Evolutionary conservation across 306 rosid genomes (phyloP).

Genomic region (Senna siamea): DNA sequence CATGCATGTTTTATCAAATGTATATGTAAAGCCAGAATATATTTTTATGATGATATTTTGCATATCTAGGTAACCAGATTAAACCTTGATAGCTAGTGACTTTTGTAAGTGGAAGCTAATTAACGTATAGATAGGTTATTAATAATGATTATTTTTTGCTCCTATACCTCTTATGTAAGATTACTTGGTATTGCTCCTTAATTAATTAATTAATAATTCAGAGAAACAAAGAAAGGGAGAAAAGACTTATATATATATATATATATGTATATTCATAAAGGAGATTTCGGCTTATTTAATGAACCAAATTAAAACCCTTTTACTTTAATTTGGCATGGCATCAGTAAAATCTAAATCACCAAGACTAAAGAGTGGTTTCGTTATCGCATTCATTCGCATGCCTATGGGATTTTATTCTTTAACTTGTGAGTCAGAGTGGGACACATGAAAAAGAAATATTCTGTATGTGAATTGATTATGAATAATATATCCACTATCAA

Average conservation of each 20-base stretch:
- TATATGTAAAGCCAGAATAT: background rate
- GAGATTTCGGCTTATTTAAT: no score
- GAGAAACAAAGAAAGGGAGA: background rate
- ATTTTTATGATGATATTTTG: background rate
- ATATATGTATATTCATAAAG: no score
- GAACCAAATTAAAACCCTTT: no score
- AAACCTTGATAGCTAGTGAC: no score
- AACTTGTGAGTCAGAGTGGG: slow-evolving; percentile 12
- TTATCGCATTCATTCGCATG: background rate
- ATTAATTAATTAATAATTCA: no score
- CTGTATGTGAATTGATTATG: slow-evolving; percentile 2
- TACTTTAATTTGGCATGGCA: background rate
- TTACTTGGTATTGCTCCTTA: no score
- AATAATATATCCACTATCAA: background rate
- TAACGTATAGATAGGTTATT: no score
- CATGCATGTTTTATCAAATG: background rate
- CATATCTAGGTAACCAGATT: no score
- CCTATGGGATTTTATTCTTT: slow-evolving; percentile 1
- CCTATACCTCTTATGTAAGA: no score
- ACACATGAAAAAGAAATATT: background rate
- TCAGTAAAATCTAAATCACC: background rate
- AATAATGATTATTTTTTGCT: no score
- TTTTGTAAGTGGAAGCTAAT: no score
- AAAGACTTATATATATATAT: no score
- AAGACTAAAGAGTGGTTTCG: slow-evolving; percentile 25